A percentile compares a stretch with the other conserved stretches of the same genome.
phyloP scores from a whole-genome alignment of 768 basidiomycete genomes.

The Termitomyces sp. region DNA sequence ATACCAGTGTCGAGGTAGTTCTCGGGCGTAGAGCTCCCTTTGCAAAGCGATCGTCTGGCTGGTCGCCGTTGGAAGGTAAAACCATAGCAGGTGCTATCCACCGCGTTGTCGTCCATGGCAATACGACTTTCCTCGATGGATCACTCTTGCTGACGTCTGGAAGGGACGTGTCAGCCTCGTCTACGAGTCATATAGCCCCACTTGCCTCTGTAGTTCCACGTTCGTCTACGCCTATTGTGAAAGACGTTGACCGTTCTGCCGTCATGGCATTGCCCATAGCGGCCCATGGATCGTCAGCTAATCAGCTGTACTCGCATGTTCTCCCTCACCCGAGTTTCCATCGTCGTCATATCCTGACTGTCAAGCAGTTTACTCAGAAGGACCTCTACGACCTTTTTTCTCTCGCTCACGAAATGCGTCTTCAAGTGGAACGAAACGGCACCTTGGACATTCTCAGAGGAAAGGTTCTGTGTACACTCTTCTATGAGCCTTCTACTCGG shows the following conservation, averaged over 20 bases:
- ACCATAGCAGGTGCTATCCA: constrained; percentile 73
- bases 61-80: constrained; percentile 78
- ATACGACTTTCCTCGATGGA: constrained; percentile 89
- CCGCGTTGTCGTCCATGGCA: constrained; percentile 84
- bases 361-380: constrained; percentile 86
- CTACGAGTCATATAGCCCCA: constrained; percentile 34
- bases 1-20: constrained; percentile 91
- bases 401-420: constrained; percentile 93
- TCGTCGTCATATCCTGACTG: constrained; percentile 87
- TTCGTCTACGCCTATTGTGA: constrained; percentile 22
- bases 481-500: constrained; percentile 96
- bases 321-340: constrained; percentile 84
- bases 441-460: constrained; percentile 86
- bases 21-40: constrained; percentile 70
- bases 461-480: constrained; percentile 84
- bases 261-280: constrained; percentile 22
- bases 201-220: constrained; percentile 1
- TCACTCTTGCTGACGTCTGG: constrained; percentile 56
- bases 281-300: constrained; percentile 25
- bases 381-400: constrained; percentile 94
- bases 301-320: constrained; percentile 40
- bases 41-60: constrained; percentile 40
- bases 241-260: constrained; percentile 21
- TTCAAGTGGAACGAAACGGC: constrained; percentile 90
- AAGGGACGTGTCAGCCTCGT: constrained; percentile 65